Evolutionary conservation across 148 eudicot genomes (phyloP).

Genomic region (Vaccinium vitisidaea): DNA sequence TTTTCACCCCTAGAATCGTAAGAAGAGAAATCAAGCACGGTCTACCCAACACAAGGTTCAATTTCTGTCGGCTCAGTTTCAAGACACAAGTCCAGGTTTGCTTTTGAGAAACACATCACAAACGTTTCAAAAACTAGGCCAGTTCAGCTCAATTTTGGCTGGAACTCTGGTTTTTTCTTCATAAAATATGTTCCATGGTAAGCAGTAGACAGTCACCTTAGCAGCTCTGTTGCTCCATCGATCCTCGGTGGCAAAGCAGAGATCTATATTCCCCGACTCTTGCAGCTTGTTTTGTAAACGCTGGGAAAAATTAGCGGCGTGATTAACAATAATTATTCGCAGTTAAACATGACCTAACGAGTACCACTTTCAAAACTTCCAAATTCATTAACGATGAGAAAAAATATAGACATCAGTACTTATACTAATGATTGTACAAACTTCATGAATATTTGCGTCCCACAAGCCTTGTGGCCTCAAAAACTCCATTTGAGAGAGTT

Average conservation of each 20-base stretch:
- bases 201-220: slow-evolving; percentile 49
- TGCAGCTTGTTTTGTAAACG: slow-evolving; percentile 33
- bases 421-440: too few species aligned
- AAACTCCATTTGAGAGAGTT: too few species aligned
- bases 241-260: slow-evolving; percentile 98
- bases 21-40: slow-evolving; percentile 2
- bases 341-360: too few species aligned
- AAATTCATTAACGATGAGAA: too few species aligned
- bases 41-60: background rate
- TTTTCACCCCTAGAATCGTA: slow-evolving; percentile 50
- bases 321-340: too few species aligned
- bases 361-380: too few species aligned
- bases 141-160: background rate
- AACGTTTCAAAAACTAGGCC: background rate
- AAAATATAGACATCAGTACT: too few species aligned
- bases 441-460: too few species aligned
- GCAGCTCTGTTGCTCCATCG: slow-evolving; percentile 71
- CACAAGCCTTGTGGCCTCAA: too few species aligned
- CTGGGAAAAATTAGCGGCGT: too few species aligned
- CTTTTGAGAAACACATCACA: background rate
- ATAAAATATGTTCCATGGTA: background rate
- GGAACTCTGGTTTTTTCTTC: background rate
- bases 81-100: slow-evolving; percentile 1
- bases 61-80: background rate
- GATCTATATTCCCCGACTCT: slow-evolving; percentile 79